Base-by-base conservation (phyloP, 805 yeast genomes). In the Pichia membranifaciens region DNA sequence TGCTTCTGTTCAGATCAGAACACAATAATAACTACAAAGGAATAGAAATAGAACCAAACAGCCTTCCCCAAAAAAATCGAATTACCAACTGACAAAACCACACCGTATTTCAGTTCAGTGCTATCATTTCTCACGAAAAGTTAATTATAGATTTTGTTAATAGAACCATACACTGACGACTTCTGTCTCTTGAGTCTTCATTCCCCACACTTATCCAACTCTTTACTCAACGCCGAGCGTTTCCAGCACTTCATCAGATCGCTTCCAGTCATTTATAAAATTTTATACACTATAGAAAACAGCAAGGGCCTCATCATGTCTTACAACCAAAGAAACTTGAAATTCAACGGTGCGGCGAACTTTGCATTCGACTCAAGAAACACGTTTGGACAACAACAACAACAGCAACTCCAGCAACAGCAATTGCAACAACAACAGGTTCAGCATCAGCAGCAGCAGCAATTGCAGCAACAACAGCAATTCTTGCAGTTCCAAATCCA, bases 381-480 rank as follows among this genome's bases (percentile, higher is more conserved):
- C 22, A 13, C 16, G n/a, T 17, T 16, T 37, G n/a, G 40, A 21
- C 47, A 20, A n/a, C 49, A 44, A 41, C 51, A 41, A 34, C 50
- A 51, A 44, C 52, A 44, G 18, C 41, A 41, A 22, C 43, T 23
- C 29, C 45, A 36, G 21, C 48, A 41, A 18, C 51, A 47, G 20
- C 46, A 29, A 10, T 51, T 45, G 36, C 41, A 54, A 48, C 45
- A 43, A 21, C 51, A 43, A 23, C 51, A 43, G 32, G 37, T 34
- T 12, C 48, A 29, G 32, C 55, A 38, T 33, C 44, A 41, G 13
- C 31, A 15, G 10, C 50, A 44, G 4, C 48, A 23, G 12, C 44
- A 36, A 28, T 29, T 28, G 13, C 52, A 31, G 21, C 53, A 49
- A 33, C 51, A 49, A 38, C 51, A 49, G 15, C 45, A 49, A 18